Conservation (phyloP, 257 asterid species). For the Orobanche coerulescens region DNA sequence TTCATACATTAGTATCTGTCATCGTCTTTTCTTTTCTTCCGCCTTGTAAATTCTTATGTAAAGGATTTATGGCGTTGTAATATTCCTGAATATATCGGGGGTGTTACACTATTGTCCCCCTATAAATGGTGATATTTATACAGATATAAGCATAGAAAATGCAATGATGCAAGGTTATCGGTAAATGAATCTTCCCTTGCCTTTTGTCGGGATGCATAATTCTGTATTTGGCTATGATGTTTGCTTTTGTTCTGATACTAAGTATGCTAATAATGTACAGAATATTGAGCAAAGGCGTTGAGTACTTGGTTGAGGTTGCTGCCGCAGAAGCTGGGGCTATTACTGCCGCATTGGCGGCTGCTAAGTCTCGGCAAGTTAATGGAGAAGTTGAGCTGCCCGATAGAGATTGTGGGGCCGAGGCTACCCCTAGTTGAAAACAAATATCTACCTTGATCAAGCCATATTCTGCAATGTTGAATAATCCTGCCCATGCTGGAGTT, state of each 20-base stretch:
- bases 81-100: no score
- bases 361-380: slow-evolving; percentile 91
- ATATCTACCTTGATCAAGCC: slow-evolving; percentile 67
- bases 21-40: no score
- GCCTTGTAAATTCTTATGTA: no score
- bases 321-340: slow-evolving; percentile 99
- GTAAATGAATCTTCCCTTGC: no score
- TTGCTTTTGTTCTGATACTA: slow-evolving; percentile 18
- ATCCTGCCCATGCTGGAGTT: slow-evolving; percentile 80
- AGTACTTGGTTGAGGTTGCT: slow-evolving; percentile 93
- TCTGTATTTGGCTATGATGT: slow-evolving; percentile 3
- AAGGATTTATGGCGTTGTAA: no score
- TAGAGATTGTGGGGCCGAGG: slow-evolving; percentile 95
- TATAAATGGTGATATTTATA: no score
- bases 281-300: slow-evolving; percentile 84
- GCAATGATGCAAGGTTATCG: no score
- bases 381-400: slow-evolving; percentile 93
- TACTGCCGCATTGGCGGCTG: slow-evolving; percentile 91
- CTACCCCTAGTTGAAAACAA: slow-evolving; percentile 93
- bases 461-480: slow-evolving; percentile 56
- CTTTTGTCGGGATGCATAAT: no score
- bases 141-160: no score
- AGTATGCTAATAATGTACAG: slow-evolving; percentile 32
- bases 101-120: no score
- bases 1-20: no score